Conservation (phyloP, 164 flowering plant species). For the Stephania yunnanensis region DNA sequence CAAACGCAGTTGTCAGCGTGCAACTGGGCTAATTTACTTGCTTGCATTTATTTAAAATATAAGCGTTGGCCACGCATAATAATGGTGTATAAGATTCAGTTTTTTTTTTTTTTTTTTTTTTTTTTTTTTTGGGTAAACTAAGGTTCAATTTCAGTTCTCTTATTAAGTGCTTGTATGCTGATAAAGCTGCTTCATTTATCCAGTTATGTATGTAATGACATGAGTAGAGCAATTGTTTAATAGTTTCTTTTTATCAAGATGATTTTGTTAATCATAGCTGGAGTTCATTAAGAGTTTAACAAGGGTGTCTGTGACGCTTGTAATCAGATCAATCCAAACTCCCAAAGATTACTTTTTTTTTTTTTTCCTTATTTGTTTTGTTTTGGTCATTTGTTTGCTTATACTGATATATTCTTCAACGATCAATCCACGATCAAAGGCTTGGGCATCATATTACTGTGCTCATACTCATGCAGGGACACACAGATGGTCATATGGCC, state of each 20-base stretch:
- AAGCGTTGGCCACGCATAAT: neutral
- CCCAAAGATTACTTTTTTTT: neutral
- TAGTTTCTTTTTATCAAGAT: neutral
- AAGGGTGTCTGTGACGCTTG: too few species aligned
- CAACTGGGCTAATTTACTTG: neutral
- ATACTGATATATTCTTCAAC: neutral
- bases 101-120: too few species aligned
- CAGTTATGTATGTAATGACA: neutral
- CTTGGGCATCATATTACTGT: neutral
- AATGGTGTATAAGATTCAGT: too few species aligned
- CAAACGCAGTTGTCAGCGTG: neutral
- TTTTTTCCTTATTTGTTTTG: neutral
- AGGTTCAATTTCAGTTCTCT: neutral
- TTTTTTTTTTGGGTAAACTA: neutral
- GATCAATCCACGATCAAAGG: neutral
- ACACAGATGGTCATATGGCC: conserved; percentile 94
- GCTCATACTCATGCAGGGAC: conserved; percentile 54
- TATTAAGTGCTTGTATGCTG: too few species aligned
- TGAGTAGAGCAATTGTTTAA: neutral
- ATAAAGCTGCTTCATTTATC: neutral
- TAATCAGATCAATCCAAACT: too few species aligned
- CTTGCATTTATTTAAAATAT: neutral
- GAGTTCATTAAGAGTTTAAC: neutral
- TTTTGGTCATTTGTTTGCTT: neutral
- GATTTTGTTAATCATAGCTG: neutral